phyloP scores from a whole-genome alignment of 2,329 filamentous ascomycete genomes.

The Hypoxylon sp. region DNA sequence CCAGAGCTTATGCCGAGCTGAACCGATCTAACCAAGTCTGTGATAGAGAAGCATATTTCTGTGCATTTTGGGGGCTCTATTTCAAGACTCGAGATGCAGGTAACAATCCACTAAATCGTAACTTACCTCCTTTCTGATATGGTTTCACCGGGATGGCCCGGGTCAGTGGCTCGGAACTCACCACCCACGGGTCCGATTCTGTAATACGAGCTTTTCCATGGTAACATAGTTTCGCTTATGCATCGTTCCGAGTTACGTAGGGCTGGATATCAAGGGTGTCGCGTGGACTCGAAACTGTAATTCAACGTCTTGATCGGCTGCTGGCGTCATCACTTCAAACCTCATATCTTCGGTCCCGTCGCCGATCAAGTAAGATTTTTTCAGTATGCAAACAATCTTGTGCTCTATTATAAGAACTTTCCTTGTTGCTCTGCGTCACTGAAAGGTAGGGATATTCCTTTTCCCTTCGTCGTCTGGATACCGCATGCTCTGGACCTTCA shows the following conservation, averaged over 20 bases:
- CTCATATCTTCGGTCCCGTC: constrained; percentile 2
- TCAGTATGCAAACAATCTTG: not conserved
- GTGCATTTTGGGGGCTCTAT: not conserved
- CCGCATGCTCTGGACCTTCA: not conserved
- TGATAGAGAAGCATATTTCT: not conserved
- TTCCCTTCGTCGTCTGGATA: not conserved
- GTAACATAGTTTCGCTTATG: constrained; percentile 25
- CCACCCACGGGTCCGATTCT: constrained; percentile 5
- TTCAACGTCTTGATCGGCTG: constrained; percentile 16
- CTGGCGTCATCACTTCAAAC: constrained; percentile 12
- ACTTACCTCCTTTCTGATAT: not conserved
- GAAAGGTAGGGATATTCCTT: not conserved
- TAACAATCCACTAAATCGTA: not conserved
- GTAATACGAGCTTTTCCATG: constrained; percentile 15
- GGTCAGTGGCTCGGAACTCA: not conserved
- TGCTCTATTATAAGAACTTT: not conserved
- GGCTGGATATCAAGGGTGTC: constrained; percentile 6
- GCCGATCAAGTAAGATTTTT: not conserved
- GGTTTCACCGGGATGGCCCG: not conserved
- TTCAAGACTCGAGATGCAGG: not conserved
- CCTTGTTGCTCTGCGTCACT: not conserved
- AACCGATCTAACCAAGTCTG: not conserved
- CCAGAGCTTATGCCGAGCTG: no score
- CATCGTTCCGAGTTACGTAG: constrained; percentile 13
- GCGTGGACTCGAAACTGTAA: constrained; percentile 13